Conservation (phyloP, 345 rosid genomes). For the Raphanus raphanistrum region DNA sequence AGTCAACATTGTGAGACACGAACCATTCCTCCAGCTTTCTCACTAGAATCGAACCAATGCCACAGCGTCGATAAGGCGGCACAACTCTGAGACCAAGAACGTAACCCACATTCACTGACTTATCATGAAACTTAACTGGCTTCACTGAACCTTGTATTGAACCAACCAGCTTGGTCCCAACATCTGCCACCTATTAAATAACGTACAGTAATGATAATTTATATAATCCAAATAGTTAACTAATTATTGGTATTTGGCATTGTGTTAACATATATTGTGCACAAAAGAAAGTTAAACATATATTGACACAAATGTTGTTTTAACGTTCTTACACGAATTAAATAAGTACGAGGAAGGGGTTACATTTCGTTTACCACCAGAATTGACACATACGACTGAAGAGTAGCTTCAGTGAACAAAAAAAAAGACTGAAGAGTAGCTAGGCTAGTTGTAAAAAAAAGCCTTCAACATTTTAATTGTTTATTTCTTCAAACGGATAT, state of each 20-base stretch:
- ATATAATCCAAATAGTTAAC: not conserved
- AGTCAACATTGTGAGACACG: slow-evolving; percentile 49
- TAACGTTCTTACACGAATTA: not conserved
- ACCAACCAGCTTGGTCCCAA: slow-evolving; percentile 62
- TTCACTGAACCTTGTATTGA: slow-evolving; percentile 78
- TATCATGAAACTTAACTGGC: slow-evolving; percentile 47
- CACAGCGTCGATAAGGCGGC: slow-evolving; percentile 57
- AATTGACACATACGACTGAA: not conserved
- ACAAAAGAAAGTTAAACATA: too few species aligned
- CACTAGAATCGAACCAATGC: slow-evolving; percentile 59
- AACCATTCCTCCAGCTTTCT: slow-evolving; percentile 75
- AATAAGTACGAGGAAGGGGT: not conserved
- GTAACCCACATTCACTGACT: slow-evolving; percentile 61
- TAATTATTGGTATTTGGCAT: not conserved
- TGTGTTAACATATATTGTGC: not conserved
- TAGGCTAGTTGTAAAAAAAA: not conserved
- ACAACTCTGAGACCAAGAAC: slow-evolving; percentile 64
- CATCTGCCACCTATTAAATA: slow-evolving; percentile 55
- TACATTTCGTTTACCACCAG: not conserved
- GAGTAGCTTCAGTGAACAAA: not conserved
- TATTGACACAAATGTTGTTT: not conserved
- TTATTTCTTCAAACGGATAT: not conserved
- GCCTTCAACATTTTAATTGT: not conserved
- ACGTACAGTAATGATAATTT: not conserved
- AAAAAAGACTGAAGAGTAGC: not conserved